These are phyloP conservation scores for Henckelia pumila DNA, from an alignment of 257 asterid genomes.

Conservation along the genomic window DNA sequence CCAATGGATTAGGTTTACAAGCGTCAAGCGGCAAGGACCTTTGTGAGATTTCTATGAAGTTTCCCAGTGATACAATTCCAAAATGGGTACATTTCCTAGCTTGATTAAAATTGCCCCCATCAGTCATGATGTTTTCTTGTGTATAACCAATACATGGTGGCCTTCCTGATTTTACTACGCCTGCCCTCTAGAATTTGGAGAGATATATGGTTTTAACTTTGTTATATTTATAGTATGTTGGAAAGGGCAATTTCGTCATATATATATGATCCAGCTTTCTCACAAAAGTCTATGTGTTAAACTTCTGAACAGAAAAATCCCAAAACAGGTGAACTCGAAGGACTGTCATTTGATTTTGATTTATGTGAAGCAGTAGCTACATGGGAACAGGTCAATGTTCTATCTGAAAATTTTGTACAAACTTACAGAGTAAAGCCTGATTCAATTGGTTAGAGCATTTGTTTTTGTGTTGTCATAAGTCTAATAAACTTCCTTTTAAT, in stretches of 20 bases:
- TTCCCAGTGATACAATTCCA: slow-evolving; percentile 72
- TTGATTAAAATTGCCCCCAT: not conserved
- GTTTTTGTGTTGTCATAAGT: slow-evolving; percentile 1
- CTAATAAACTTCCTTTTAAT: not conserved
- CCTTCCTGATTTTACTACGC: not conserved
- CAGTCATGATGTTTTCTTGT: not conserved
- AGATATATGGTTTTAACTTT: not conserved
- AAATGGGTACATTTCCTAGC: slow-evolving; percentile 71
- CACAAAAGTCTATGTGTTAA: slow-evolving; percentile 22
- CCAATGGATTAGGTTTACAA: slow-evolving; percentile 94
- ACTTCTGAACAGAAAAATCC: slow-evolving; percentile 79
- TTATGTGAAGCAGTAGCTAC: slow-evolving; percentile 98
- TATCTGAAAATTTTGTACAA: not conserved
- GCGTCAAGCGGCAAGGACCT: slow-evolving; percentile 59
- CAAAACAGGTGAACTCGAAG: slow-evolving; percentile 91
- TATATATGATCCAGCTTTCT: slow-evolving; percentile 23
- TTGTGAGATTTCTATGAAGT: slow-evolving; percentile 68
- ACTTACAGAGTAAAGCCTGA: slow-evolving; percentile 1
- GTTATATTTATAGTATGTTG: not conserved
- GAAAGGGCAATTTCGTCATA: not conserved
- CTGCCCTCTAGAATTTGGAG: slow-evolving; percentile 1
- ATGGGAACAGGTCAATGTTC: slow-evolving; percentile 92
- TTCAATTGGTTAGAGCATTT: not conserved
- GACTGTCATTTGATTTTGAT: slow-evolving; percentile 60
- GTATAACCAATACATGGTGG: not conserved